These are phyloP conservation scores for Protomyces arabidopsidicola DNA, from an alignment of 1,139 yeast genomes.

Conservation along the genomic window DNA sequence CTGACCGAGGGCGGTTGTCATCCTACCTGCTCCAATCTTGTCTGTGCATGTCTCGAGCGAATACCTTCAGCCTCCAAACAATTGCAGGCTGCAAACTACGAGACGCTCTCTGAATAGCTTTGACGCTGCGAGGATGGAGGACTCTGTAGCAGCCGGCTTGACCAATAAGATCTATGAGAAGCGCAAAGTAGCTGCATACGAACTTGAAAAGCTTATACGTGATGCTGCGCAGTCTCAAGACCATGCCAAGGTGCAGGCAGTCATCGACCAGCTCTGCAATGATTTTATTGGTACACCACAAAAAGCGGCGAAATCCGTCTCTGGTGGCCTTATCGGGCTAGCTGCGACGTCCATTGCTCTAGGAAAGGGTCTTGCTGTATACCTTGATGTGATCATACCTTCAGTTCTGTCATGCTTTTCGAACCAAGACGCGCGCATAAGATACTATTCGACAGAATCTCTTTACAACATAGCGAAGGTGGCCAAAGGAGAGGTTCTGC, in stretches of 20 bases:
- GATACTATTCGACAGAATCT: constrained; percentile 96
- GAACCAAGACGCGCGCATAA: constrained; percentile 91
- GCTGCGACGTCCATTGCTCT: constrained; percentile 77
- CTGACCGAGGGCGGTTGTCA: too few species aligned
- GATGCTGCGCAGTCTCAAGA: background rate
- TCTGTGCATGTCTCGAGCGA: too few species aligned
- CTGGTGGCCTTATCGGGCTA: constrained; percentile 66
- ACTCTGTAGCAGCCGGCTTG: constrained; percentile 54
- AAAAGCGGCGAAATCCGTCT: constrained; percentile 74
- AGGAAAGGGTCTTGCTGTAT: constrained; percentile 54
- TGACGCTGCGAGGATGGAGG: constrained; percentile 1
- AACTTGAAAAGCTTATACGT: constrained; percentile 52
- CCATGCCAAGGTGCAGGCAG: constrained; percentile 56
- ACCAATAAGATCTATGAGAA: constrained; percentile 89
- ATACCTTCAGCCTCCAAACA: too few species aligned
- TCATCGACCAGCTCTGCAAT: constrained; percentile 62
- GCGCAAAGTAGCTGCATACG: constrained; percentile 89
- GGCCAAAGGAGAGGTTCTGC: constrained; percentile 87
- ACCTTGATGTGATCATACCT: constrained; percentile 78
- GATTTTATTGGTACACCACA: constrained; percentile 51
- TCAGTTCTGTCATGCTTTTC: constrained; percentile 95
- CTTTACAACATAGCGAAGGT: constrained; percentile 94
- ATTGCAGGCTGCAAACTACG: too few species aligned
- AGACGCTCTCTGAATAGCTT: too few species aligned
- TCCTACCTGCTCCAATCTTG: too few species aligned